A percentile compares a stretch with the other conserved stretches of the same genome.
These are phyloP conservation scores for Monilinia fructigena DNA, from an alignment of 2,329 filamentous ascomycete species.

Conservation along the genomic window DNA sequence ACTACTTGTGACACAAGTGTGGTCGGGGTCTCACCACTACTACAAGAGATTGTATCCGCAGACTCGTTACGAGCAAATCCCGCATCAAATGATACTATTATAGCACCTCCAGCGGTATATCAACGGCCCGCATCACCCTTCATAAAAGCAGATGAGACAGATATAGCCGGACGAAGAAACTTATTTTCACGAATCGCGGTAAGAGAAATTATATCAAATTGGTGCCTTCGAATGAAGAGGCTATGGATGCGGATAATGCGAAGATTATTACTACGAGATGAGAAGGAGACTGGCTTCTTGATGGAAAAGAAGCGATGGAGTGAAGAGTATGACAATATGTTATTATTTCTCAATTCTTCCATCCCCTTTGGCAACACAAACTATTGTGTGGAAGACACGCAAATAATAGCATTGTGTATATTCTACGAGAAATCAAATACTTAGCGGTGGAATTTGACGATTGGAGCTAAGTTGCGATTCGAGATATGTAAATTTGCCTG, in stretches of 20 bases:
- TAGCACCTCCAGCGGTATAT: background rate
- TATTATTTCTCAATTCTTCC: too few species aligned
- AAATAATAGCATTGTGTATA: too few species aligned
- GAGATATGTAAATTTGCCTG: too few species aligned
- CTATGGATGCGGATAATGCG: background rate
- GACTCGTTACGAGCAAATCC: too few species aligned
- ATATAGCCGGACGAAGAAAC: slow-evolving; percentile 3
- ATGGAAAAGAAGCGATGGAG: too few species aligned
- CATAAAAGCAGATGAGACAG: background rate
- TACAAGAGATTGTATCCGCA: too few species aligned
- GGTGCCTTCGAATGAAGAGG: slow-evolving; percentile 9
- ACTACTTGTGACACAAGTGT: too few species aligned
- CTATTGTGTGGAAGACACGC: background rate
- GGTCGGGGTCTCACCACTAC: too few species aligned
- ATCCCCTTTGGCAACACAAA: background rate
- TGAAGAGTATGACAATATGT: background rate
- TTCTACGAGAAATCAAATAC: too few species aligned
- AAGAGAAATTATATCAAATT: slow-evolving; percentile 18
- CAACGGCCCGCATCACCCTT: background rate
- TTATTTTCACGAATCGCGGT: slow-evolving; percentile 10
- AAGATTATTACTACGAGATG: slow-evolving; percentile 15
- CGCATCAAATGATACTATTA: too few species aligned
- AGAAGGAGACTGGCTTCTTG: background rate
- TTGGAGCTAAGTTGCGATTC: too few species aligned
- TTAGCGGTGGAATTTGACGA: too few species aligned